Percentiles rank a stretch among this genome's conserved stretches.
Conservation (phyloP, 2,329 filamentous ascomycete genomes). For the Septoria linicola region DNA sequence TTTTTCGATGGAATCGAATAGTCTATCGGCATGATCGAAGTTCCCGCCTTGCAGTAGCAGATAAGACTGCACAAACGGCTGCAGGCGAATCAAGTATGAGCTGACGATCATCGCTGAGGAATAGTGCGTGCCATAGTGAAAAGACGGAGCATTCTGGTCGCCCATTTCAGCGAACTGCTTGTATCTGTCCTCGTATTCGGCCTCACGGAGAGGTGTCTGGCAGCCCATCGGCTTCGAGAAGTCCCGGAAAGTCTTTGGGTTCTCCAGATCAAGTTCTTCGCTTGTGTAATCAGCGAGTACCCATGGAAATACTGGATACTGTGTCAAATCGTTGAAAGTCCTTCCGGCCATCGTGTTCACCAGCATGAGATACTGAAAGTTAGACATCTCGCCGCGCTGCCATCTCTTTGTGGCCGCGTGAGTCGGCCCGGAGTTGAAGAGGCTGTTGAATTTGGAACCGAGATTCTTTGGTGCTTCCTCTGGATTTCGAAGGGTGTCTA, state of each 20-base stretch:
- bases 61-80: constrained; percentile 95
- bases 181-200: constrained; percentile 80
- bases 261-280: constrained; percentile 80
- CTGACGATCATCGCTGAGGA: constrained; percentile 99
- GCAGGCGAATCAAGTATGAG: constrained; percentile 89
- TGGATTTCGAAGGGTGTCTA: constrained; percentile 75
- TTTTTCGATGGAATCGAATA: constrained; percentile 90
- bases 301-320: constrained; percentile 98
- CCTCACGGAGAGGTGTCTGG: constrained; percentile 72
- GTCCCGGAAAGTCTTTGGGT: constrained; percentile 84
- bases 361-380: constrained; percentile 98
- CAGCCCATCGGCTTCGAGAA: constrained; percentile 95
- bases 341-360: constrained; percentile 96
- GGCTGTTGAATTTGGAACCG: constrained; percentile 84
- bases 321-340: constrained; percentile 96
- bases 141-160: constrained; percentile 70
- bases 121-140: constrained; percentile 98
- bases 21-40: constrained; percentile 91
- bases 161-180: constrained; percentile 87
- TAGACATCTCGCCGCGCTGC: constrained; percentile 92
- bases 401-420: constrained; percentile 85
- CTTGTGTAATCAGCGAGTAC: constrained; percentile 94
- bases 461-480: constrained; percentile 66
- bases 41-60: constrained; percentile 90
- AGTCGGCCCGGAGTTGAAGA: constrained; percentile 80